phyloP scores from a whole-genome alignment of 2,329 filamentous ascomycete genomes.

The Colletotrichum abscissum region DNA sequence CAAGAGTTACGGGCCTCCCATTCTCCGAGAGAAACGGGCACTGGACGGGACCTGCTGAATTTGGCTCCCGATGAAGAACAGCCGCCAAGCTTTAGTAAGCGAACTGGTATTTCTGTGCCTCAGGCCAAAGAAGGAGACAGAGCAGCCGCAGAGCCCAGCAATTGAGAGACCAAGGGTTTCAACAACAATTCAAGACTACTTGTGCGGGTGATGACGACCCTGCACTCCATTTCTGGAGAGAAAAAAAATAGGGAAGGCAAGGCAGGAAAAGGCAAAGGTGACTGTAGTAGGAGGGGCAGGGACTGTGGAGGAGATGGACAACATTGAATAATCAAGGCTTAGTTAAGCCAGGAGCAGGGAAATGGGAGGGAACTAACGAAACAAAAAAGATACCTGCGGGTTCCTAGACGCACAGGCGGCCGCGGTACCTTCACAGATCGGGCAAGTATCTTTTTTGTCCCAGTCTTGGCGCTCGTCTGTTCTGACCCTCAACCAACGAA shows the following conservation, averaged over 20 bases:
- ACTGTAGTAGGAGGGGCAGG: background rate
- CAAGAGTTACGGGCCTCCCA: background rate
- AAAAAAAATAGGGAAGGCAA: too few relatives aligned
- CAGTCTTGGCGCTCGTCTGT: background rate
- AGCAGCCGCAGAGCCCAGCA: too few relatives aligned
- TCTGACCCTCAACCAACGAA: background rate
- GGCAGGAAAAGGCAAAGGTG: background rate
- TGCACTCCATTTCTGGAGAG: too few relatives aligned
- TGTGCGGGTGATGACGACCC: too few relatives aligned
- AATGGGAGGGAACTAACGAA: background rate
- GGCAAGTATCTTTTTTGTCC: slow-evolving; percentile 12
- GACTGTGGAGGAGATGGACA: too few relatives aligned
- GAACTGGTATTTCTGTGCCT: background rate
- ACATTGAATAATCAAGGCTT: background rate
- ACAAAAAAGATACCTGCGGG: slow-evolving; percentile 15
- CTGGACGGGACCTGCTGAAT: background rate
- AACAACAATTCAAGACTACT: too few relatives aligned
- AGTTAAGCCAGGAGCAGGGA: background rate
- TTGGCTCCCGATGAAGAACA: background rate
- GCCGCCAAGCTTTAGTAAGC: background rate
- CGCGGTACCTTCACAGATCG: slow-evolving; percentile 21
- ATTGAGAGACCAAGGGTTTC: too few relatives aligned
- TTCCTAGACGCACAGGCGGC: slow-evolving; percentile 29
- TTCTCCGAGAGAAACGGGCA: background rate
- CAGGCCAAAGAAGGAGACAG: too few relatives aligned